Evolutionary conservation across 345 rosid genomes (phyloP), one percentile per base, ranked within the genome.

Genomic region (Viola odorata): DNA sequence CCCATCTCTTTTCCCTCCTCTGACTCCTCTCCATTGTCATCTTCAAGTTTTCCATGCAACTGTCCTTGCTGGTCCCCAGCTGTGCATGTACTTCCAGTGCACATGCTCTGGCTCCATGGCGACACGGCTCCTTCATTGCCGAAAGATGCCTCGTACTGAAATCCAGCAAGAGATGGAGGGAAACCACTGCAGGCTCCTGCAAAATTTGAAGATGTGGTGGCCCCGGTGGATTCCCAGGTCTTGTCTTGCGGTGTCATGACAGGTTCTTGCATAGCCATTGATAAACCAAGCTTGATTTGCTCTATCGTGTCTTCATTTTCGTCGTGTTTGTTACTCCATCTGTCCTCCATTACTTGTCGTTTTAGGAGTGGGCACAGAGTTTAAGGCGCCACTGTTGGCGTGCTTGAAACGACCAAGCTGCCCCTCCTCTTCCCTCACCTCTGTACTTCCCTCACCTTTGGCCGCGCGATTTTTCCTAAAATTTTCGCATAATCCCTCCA

Each of bases 211-310:
- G 78, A 60, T 1, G n/a, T n/a, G n/a, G 69, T 60, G 6, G 57
- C 69, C 4, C 77, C 71, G 0, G 53, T 40, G 1, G 75, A 36
- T 17, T 78, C 77, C 91, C 86, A 71, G 4, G 68, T 68, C 73
- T 83, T 71, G 71, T 68, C 76, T 4, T 70, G 64, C 32, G 81
- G 73, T 15, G 69, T 14, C 71, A 78, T 61, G 47, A 75, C 79
- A 45, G 85, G 78, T 54, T 86, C 87, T 66, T 84, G 89, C 47
- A 77, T 76, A 14, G 85, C 84, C 66, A 83, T 80, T 6, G 87
- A 77, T 65, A 82, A 52, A 49, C 82, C 82, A 45, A 79, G 80
- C 73, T 80, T 87, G 78, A 90, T 82, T 72, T 78, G 86, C 68
- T 84, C 87, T 32, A 67, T 69, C 3, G 84, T 69, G 47, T 78